These are phyloP conservation scores for Xylaria multiplex DNA, from an alignment of 2,329 filamentous ascomycete species.

Conservation along the genomic window DNA sequence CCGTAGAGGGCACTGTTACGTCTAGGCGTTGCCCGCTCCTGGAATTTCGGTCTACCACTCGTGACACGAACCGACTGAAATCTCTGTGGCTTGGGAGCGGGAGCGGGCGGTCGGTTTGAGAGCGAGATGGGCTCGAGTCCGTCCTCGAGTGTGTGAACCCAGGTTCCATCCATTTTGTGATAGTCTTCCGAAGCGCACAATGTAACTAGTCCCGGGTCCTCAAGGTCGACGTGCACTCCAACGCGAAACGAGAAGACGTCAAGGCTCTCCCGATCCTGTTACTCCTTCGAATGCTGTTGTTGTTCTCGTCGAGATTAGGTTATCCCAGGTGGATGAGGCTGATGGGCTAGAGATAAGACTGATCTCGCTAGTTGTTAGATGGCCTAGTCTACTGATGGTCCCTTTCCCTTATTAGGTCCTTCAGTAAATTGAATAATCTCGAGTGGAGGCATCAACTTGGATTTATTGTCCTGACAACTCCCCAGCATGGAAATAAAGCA, in stretches of 20 bases:
- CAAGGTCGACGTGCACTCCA: constrained; percentile 1
- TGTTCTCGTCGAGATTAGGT: neutral
- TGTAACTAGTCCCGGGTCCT: neutral
- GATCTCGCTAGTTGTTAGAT: constrained; percentile 17
- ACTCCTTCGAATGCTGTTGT: neutral
- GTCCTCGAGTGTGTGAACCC: constrained; percentile 35
- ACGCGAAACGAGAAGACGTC: neutral
- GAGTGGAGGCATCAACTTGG: constrained; percentile 17
- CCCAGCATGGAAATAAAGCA: constrained; percentile 16
- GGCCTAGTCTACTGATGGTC: neutral
- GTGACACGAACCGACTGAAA: constrained; percentile 34
- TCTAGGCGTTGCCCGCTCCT: constrained; percentile 24
- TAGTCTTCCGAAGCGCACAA: neutral
- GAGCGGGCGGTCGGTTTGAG: constrained; percentile 26
- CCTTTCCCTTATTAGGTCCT: constrained; percentile 10
- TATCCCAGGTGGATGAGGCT: constrained; percentile 6
- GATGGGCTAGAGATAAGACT: neutral
- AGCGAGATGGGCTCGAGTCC: constrained; percentile 32
- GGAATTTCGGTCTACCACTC: constrained; percentile 23
- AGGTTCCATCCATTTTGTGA: constrained; percentile 35
- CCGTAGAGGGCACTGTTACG: constrained; percentile 34
- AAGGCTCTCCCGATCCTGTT: neutral
- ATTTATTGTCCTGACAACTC: constrained; percentile 6
- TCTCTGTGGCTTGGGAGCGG: constrained; percentile 36
- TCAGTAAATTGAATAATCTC: constrained; percentile 9